phyloP scores from a whole-genome alignment of 768 basidiomycete species.

The Pulveroboletus sp. region DNA sequence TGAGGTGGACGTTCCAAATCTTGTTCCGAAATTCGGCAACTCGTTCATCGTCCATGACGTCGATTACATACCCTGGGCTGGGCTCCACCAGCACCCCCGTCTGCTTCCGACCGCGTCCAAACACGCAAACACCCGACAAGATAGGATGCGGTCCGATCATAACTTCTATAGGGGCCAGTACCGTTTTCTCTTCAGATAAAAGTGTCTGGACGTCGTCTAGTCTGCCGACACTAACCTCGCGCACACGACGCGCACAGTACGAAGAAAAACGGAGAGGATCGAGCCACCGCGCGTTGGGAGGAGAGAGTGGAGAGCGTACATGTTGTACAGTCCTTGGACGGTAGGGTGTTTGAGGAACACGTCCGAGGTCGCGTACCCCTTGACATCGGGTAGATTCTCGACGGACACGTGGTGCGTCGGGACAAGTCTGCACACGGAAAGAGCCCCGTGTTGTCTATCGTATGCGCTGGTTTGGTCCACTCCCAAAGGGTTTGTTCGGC shows the following conservation, averaged over 20 bases:
- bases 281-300: neutral
- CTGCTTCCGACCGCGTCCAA: conserved; percentile 32
- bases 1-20: no score
- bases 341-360: conserved; percentile 41
- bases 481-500: conserved; percentile 32
- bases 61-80: conserved; percentile 30
- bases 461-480: conserved; percentile 23
- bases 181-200: conserved; percentile 31
- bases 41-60: conserved; percentile 26
- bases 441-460: no score
- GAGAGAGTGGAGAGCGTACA: conserved; percentile 22
- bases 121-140: conserved; percentile 35
- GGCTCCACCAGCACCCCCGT: conserved; percentile 31
- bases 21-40: conserved; percentile 32
- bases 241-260: neutral
- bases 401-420: conserved; percentile 26
- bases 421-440: conserved; percentile 25
- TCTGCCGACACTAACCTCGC: conserved; percentile 37
- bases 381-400: conserved; percentile 34
- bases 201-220: conserved; percentile 32
- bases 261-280: neutral
- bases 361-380: conserved; percentile 43
- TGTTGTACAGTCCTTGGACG: conserved; percentile 38
- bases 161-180: conserved; percentile 32
- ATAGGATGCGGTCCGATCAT: conserved; percentile 17